phyloP scores from a whole-genome alignment of 805 yeast genomes.

The Lipomyces japonicus region DNA sequence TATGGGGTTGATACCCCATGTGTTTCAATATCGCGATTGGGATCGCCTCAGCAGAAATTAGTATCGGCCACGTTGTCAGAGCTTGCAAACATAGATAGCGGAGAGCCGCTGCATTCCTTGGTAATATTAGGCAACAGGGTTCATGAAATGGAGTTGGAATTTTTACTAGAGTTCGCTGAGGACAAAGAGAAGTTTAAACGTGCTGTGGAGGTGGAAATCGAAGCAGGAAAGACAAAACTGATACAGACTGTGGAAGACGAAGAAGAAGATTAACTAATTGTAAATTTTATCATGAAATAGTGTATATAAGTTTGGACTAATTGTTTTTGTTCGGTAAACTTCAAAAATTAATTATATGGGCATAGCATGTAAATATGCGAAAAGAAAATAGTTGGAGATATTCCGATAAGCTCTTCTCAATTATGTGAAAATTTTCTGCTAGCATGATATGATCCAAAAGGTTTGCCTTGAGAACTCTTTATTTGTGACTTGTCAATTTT shows the following conservation, averaged over 20 bases:
- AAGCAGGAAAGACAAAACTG: constrained; percentile 14
- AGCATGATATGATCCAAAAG: too few species aligned
- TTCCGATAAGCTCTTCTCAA: too few species aligned
- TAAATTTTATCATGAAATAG: background rate
- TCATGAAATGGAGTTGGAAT: constrained; percentile 89
- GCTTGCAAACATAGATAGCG: constrained; percentile 78
- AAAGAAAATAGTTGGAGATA: too few species aligned
- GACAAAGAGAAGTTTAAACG: constrained; percentile 50
- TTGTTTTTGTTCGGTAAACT: too few species aligned
- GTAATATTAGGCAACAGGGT: constrained; percentile 87
- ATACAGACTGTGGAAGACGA: constrained; percentile 8
- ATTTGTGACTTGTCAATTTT: too few species aligned
- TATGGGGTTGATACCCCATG: constrained; percentile 88
- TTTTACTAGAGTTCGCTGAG: constrained; percentile 69
- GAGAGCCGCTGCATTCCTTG: constrained; percentile 90
- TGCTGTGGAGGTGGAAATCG: constrained; percentile 44
- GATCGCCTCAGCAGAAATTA: constrained; percentile 77
- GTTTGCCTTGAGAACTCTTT: too few species aligned
- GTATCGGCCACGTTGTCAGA: constrained; percentile 80
- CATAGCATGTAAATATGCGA: too few species aligned
- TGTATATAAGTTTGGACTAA: too few species aligned
- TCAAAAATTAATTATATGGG: too few species aligned
- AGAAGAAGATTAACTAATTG: constrained; percentile 9
- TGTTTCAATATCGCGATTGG: constrained; percentile 86
- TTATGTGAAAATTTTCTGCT: too few species aligned